Conservation (phyloP, 768 basidiomycete species). For the Postia placenta region DNA sequence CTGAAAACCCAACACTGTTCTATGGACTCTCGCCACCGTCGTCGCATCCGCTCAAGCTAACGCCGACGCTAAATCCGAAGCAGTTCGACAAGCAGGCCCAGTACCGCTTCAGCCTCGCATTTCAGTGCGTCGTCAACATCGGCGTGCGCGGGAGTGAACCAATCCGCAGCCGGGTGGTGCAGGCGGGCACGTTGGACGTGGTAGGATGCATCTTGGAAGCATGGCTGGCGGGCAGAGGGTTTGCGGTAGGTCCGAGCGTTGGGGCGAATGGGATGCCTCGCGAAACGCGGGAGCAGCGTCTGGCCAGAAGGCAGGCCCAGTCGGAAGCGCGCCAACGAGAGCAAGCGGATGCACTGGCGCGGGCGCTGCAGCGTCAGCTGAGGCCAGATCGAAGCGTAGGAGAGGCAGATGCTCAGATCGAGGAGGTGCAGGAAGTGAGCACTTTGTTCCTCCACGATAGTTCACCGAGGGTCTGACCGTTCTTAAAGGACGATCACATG, state of each 20-base stretch:
- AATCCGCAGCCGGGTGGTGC: slow-evolving; percentile 87
- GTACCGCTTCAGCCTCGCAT: slow-evolving; percentile 86
- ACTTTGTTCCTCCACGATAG: too few relatives aligned
- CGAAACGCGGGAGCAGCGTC: slow-evolving; percentile 70
- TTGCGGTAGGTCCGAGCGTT: slow-evolving; percentile 76
- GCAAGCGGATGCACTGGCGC: slow-evolving; percentile 50
- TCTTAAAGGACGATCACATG: slow-evolving; percentile 20
- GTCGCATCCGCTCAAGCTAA: slow-evolving; percentile 46
- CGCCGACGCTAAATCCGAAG: slow-evolving; percentile 60
- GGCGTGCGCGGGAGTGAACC: slow-evolving; percentile 93
- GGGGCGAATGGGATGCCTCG: slow-evolving; percentile 70
- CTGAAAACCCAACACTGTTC: slow-evolving; percentile 68
- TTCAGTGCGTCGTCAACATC: slow-evolving; percentile 96
- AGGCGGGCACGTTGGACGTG: slow-evolving; percentile 89
- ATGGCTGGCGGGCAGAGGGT: slow-evolving; percentile 85
- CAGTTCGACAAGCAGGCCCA: slow-evolving; percentile 79
- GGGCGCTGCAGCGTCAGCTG: slow-evolving; percentile 51
- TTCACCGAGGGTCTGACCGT: too few relatives aligned
- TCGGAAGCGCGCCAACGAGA: slow-evolving; percentile 54
- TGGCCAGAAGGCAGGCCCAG: slow-evolving; percentile 52
- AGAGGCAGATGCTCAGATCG: too few relatives aligned
- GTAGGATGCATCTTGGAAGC: slow-evolving; percentile 92
- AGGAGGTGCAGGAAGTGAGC: too few relatives aligned
- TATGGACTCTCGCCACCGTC: slow-evolving; percentile 73
- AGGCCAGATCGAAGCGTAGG: slow-evolving; percentile 6